phyloP scores from a whole-genome alignment of 2,329 filamentous ascomycete species.

The Claviceps sp. region DNA sequence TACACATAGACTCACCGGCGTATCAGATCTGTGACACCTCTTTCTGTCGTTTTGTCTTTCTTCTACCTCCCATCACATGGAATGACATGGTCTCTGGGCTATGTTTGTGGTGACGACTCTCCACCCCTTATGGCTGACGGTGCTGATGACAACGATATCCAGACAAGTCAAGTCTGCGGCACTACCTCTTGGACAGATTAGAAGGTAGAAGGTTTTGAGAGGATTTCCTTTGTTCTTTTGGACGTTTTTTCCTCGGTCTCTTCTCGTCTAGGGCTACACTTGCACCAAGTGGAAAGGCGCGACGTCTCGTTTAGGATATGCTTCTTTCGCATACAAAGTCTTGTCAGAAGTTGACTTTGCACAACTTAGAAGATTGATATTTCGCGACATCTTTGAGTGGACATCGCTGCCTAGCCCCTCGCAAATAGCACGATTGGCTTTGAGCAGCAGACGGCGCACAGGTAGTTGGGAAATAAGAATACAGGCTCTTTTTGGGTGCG shows the following conservation, averaged over 20 bases:
- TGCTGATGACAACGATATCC: slow-evolving; percentile 3
- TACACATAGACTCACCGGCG: neutral
- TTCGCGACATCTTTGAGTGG: neutral
- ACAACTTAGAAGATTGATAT: neutral
- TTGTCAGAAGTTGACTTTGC: neutral
- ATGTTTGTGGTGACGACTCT: slow-evolving; percentile 2
- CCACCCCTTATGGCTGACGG: slow-evolving; percentile 1
- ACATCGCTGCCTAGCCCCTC: neutral
- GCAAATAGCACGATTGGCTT: neutral
- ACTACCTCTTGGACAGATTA: neutral
- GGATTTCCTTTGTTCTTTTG: too few relatives aligned
- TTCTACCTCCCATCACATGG: neutral
- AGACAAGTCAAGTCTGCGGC: neutral
- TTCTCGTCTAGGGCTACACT: neutral
- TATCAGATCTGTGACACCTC: neutral
- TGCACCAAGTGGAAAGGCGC: neutral
- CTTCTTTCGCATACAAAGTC: neutral
- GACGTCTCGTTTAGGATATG: neutral
- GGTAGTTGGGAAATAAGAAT: slow-evolving; percentile 5
- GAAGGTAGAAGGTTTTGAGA: neutral
- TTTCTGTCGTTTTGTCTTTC: neutral
- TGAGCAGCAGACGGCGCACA: neutral
- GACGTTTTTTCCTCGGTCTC: neutral
- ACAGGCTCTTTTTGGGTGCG: slow-evolving; percentile 2
- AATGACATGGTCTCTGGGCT: neutral